Conservation (phyloP, 1,139 yeast genomes). For the Hyphopichia khmerensis region DNA sequence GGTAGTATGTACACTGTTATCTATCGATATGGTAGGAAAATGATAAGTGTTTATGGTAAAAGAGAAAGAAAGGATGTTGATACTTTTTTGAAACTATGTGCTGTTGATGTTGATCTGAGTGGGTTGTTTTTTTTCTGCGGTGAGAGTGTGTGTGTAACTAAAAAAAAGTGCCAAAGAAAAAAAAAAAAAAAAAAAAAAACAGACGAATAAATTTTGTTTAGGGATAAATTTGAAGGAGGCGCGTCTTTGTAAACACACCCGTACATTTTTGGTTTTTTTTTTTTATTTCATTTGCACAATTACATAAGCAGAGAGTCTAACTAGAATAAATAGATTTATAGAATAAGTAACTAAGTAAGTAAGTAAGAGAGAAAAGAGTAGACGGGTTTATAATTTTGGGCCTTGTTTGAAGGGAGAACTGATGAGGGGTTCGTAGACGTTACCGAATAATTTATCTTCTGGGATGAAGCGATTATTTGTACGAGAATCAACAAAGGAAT, state of each 20-base stretch:
- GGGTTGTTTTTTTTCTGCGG: background rate
- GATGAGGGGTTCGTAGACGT: conserved; percentile 39
- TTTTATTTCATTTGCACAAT: too few species aligned
- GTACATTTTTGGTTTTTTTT: too few species aligned
- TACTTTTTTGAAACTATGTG: background rate
- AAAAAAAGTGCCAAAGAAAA: too few species aligned
- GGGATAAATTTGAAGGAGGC: background rate
- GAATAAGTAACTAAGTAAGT: too few species aligned
- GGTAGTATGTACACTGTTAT: too few species aligned
- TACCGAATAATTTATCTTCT: conserved; percentile 35
- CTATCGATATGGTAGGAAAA: too few species aligned
- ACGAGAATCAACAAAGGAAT: conserved; percentile 34
- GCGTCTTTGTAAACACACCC: too few species aligned
- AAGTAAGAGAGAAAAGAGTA: background rate
- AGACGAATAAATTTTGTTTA: background rate
- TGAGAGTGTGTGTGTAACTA: background rate
- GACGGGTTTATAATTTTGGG: conserved; percentile 16
- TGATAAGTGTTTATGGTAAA: too few species aligned
- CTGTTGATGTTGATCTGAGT: background rate
- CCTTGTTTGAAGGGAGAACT: conserved; percentile 32
- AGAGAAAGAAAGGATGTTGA: background rate
- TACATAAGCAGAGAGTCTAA: too few species aligned
- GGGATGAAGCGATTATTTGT: conserved; percentile 19
- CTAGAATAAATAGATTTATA: too few species aligned
- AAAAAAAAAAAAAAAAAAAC: background rate